A percentile compares a stretch with the other conserved stretches of the same genome.
phyloP scores from a whole-genome alignment of 306 rosid genomes.

The Glycine soja region DNA sequence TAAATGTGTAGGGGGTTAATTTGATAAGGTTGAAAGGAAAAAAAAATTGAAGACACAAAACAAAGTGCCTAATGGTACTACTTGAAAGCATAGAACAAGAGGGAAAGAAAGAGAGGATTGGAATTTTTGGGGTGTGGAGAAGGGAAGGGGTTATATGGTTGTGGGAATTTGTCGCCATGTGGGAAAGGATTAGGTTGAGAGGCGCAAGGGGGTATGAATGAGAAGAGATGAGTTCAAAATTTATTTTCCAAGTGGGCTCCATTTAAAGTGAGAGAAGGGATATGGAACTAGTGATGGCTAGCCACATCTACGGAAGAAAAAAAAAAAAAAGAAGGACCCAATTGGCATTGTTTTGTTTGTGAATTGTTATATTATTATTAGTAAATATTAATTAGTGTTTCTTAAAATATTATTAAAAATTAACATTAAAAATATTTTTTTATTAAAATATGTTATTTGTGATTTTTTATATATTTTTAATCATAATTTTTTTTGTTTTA shows the following conservation, averaged over 20 bases:
- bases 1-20: background rate
- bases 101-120: slow-evolving; percentile 43
- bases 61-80: background rate
- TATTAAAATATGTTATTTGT: too few species aligned
- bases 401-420: too few species aligned
- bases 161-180: slow-evolving; percentile 56
- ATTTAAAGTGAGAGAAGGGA: slow-evolving; percentile 34
- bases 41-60: background rate
- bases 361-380: background rate
- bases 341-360: background rate
- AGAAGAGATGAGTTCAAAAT: slow-evolving; percentile 41
- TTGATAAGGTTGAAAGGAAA: background rate
- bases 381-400: too few species aligned
- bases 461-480: too few species aligned
- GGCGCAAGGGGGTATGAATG: slow-evolving; percentile 41
- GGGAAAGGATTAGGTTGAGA: slow-evolving; percentile 61
- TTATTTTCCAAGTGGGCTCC: slow-evolving; percentile 55
- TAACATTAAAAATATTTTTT: too few species aligned
- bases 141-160: slow-evolving; percentile 56
- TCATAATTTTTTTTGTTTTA: too few species aligned
- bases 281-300: slow-evolving; percentile 24
- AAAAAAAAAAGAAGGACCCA: background rate
- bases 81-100: background rate
- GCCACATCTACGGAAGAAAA: slow-evolving; percentile 7
- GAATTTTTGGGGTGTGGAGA: slow-evolving; percentile 53